A percentile compares a stretch with the other conserved stretches of the same genome.
Conservation (phyloP, 1,139 yeast genomes). For the Magnusiomyces ingens region DNA sequence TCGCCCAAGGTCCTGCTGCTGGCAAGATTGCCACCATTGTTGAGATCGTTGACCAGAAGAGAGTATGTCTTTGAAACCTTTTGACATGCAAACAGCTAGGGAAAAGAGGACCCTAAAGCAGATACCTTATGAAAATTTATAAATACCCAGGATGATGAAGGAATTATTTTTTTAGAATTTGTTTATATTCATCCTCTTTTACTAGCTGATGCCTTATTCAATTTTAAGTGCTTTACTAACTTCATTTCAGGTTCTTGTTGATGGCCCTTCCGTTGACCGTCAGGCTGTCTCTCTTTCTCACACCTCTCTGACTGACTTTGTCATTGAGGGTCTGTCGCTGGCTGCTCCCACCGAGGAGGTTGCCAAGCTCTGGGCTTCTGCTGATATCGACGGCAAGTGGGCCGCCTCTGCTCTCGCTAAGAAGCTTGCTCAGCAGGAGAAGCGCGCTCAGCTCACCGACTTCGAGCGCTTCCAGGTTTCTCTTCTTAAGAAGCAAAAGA, state of each 20-base stretch:
- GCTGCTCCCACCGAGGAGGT: slow-evolving; percentile 86
- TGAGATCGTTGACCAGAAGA: slow-evolving; percentile 98
- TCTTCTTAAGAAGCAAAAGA: slow-evolving; percentile 95
- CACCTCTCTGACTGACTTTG: slow-evolving; percentile 89
- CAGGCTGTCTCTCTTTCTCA: slow-evolving; percentile 83
- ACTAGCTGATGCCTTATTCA: no score
- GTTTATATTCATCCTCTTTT: neutral
- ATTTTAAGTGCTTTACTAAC: neutral
- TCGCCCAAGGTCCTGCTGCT: slow-evolving; percentile 60
- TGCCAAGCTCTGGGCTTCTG: slow-evolving; percentile 88
- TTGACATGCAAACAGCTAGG: neutral
- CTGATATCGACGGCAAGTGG: slow-evolving; percentile 88
- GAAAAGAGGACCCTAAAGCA: neutral
- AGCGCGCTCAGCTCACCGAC: slow-evolving; percentile 88
- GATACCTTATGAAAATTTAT: neutral
- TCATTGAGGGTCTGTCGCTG: slow-evolving; percentile 81
- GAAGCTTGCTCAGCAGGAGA: slow-evolving; percentile 92
- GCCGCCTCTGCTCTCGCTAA: slow-evolving; percentile 93
- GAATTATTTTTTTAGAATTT: neutral
- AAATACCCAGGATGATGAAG: neutral
- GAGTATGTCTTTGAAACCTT: slow-evolving; percentile 55
- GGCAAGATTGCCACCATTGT: slow-evolving; percentile 92
- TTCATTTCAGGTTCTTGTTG: slow-evolving; percentile 63
- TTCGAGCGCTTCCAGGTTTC: slow-evolving; percentile 99
- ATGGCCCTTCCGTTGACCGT: slow-evolving; percentile 95